Evolutionary conservation across 2,329 filamentous ascomycete species (phyloP).

Genomic region (Leptoxyphium fumago): DNA sequence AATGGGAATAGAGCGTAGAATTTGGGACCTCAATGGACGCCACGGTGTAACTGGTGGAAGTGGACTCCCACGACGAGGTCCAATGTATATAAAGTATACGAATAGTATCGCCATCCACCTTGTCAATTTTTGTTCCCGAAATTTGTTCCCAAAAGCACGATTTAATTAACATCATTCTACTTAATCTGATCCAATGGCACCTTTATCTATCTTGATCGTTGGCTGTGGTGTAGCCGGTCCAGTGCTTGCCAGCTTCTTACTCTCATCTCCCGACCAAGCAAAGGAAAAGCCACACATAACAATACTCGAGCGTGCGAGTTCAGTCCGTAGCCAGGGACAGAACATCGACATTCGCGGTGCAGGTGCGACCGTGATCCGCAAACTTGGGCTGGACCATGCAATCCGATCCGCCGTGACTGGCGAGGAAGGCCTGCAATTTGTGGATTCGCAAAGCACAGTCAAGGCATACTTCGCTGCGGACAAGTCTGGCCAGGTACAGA

Average conservation of each 20-base stretch:
- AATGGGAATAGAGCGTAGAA: too few relatives aligned
- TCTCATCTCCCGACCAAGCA: constrained; percentile 6
- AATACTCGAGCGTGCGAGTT: constrained; percentile 14
- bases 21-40: too few relatives aligned
- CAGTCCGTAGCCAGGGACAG: constrained; percentile 12
- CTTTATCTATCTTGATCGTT: constrained; percentile 14
- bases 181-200: constrained; percentile 1
- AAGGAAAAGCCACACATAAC: constrained; percentile 13
- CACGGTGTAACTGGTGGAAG: too few relatives aligned
- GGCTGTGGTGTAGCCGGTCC: constrained; percentile 17
- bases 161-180: background rate
- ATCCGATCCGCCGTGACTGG: constrained; percentile 12
- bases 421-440: constrained; percentile 17
- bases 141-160: too few relatives aligned
- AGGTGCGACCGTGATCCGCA: constrained; percentile 14
- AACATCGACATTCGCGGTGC: constrained; percentile 20
- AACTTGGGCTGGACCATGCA: constrained; percentile 16
- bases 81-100: too few relatives aligned
- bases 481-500: constrained; percentile 12
- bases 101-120: too few relatives aligned
- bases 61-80: too few relatives aligned
- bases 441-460: constrained; percentile 10
- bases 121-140: too few relatives aligned
- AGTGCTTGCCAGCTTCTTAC: constrained; percentile 13
- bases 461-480: constrained; percentile 12